Evolutionary conservation across 768 basidiomycete species (phyloP), one percentile per base, ranked within the genome.

Genomic region (Pleurotus djamor): DNA sequence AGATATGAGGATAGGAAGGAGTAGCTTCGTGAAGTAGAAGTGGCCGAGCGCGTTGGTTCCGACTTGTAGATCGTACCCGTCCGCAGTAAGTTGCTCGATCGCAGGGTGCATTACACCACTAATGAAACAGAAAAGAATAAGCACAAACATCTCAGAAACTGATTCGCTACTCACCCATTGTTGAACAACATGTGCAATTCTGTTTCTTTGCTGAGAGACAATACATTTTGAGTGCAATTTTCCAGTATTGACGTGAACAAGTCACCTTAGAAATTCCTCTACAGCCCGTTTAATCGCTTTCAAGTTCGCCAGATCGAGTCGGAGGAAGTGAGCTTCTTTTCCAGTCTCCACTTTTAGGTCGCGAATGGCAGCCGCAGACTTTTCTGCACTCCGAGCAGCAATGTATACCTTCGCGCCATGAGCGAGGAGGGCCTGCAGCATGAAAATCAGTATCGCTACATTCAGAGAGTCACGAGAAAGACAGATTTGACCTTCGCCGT

Each of bases 11-110:
- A 68, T 64, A 4, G 81, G 79, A 33, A 83, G 67, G 8, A 84
- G 73, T 38, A 79, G 71, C 57, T 74, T 76, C 5, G 78, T 79
- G 47, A 82, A 71, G 65, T 72, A 78, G 63, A 73, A 79, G 60
- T 80, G 81, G 0, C 82, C 82, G 12, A 83, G 74, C 4, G 79
- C 79, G 57, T 85, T 85, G 4, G 79, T 81, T 5, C 84, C 83
- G 50, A 84, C 82, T 62, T 82, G 79, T 7, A 81, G 69, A 63
- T 87, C 85, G 63, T 84, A 84, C 14, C 83, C 83, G 48, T 85
- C 74, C 2, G 66, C 66, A 1, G 84, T 83, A 8, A 82, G 41
- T 35, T 68, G 49, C 0, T 78, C 76, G 2, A 77, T 64, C 0
- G 83, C 78, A 36, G 79, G 69, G 5, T 65, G 55, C 79, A 83